phyloP scores from a whole-genome alignment of 2,329 filamentous ascomycete species.

The Teratosphaeria viscida region DNA sequence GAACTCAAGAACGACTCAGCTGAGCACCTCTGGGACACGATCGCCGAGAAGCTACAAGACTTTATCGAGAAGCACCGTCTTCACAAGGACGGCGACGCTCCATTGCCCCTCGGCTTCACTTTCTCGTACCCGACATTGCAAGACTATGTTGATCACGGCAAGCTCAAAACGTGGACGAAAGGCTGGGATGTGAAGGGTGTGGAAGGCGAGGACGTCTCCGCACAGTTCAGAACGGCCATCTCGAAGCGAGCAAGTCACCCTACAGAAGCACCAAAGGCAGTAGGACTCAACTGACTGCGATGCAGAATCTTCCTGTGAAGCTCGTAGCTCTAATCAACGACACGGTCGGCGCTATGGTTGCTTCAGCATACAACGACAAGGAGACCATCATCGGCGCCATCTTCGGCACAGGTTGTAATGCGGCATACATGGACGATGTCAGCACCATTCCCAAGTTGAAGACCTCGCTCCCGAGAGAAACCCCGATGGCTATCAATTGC shows the following conservation, averaged over 20 bases:
- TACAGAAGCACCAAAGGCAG: constrained; percentile 2
- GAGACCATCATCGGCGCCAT: constrained; percentile 84
- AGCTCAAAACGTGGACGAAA: constrained; percentile 94
- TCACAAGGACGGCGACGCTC: constrained; percentile 50
- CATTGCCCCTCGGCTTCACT: constrained; percentile 79
- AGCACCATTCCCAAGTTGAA: constrained; percentile 76
- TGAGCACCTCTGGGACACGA: constrained; percentile 89
- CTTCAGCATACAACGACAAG: constrained; percentile 77
- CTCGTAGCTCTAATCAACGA: constrained; percentile 84
- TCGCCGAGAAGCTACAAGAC: constrained; percentile 84
- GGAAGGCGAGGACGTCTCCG: constrained; percentile 83
- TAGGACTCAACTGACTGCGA: constrained; percentile 39
- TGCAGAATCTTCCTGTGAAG: constrained; percentile 70
- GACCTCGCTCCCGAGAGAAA: constrained; percentile 63
- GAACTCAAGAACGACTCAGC: constrained; percentile 79
- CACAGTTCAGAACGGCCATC: constrained; percentile 73
- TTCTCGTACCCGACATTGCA: constrained; percentile 95
- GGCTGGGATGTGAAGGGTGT: constrained; percentile 90
- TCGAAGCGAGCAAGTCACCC: constrained; percentile 50
- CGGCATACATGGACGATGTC: constrained; percentile 81
- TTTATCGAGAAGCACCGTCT: constrained; percentile 79
- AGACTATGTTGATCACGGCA: constrained; percentile 84
- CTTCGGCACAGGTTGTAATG: constrained; percentile 89
- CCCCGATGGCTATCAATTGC: constrained; percentile 93
- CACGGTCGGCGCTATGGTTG: constrained; percentile 83